These are phyloP conservation scores for Solanum chilense DNA, from an alignment of 257 asterid genomes.

Conservation along the genomic window DNA sequence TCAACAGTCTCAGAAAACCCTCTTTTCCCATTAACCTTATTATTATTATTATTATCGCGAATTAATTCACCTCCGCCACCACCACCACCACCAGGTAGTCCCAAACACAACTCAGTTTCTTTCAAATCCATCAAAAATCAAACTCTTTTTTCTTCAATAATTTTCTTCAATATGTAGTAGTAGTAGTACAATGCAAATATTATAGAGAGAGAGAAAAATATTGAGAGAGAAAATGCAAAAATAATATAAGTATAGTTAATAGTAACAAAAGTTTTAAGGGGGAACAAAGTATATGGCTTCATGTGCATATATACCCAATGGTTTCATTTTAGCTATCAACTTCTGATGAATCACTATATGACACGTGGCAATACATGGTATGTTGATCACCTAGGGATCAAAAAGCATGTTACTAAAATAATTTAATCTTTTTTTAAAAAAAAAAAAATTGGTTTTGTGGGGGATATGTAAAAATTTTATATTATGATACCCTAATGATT, in stretches of 20 bases:
- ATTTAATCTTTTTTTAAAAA: constrained; percentile 10
- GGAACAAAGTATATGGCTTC: constrained; percentile 30
- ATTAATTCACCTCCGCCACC: background rate
- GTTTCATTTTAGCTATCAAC: constrained; percentile 14
- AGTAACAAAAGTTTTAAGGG: constrained; percentile 18
- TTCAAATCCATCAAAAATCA: constrained; percentile 18
- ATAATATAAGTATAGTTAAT: background rate
- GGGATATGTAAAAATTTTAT: constrained; percentile 3
- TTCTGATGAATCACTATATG: constrained; percentile 9
- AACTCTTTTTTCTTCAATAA: background rate
- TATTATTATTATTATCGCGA: background rate
- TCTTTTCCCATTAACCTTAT: constrained; percentile 30
- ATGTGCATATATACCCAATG: constrained; percentile 38
- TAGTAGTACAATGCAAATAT: background rate
- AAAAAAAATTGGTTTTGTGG: background rate
- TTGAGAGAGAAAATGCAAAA: background rate
- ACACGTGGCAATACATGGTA: constrained; percentile 47
- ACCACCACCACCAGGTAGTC: constrained; percentile 37
- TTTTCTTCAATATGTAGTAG: background rate
- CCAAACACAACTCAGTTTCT: constrained; percentile 45
- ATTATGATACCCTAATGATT: constrained; percentile 15
- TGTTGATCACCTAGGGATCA: constrained; percentile 57
- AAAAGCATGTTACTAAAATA: constrained; percentile 58
- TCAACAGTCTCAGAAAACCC: constrained; percentile 44
- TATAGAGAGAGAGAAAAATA: background rate